phyloP scores from a whole-genome alignment of 2,329 filamentous ascomycete species.

The Sporothrix pallida region DNA sequence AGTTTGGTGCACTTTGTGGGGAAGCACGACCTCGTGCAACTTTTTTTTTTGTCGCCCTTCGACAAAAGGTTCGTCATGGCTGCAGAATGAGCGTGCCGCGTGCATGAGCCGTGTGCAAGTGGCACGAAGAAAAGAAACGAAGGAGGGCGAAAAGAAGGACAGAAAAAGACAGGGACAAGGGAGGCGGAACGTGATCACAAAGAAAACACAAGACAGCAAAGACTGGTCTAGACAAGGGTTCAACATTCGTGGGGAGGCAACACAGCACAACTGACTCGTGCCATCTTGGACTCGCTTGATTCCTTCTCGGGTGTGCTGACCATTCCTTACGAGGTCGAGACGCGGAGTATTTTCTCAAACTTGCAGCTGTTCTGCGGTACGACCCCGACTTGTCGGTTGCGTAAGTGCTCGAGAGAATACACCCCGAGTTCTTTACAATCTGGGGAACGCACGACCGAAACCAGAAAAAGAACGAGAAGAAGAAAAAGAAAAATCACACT shows the following conservation, averaged over 20 bases:
- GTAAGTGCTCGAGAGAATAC: not conserved
- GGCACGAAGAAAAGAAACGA: not conserved
- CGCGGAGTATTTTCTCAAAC: not conserved
- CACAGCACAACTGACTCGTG: not conserved
- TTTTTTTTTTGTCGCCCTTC: not conserved
- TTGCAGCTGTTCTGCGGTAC: too few relatives aligned
- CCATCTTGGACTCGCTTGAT: not conserved
- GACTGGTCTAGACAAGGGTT: not conserved
- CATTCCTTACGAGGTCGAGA: not conserved
- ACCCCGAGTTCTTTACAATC: not conserved
- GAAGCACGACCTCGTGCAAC: not conserved
- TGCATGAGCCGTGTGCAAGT: conserved; percentile 8
- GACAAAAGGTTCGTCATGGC: too few relatives aligned
- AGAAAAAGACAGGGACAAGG: not conserved
- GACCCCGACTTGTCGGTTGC: not conserved
- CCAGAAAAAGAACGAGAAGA: not conserved
- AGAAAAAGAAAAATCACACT: not conserved
- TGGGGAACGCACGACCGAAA: not conserved
- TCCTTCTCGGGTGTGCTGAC: not conserved
- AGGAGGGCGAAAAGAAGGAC: not conserved
- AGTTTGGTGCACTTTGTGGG: conserved; percentile 1
- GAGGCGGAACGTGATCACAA: conserved; percentile 5
- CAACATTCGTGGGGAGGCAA: too few relatives aligned
- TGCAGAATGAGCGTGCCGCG: not conserved
- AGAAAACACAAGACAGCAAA: not conserved